A percentile compares a stretch with the other conserved stretches of the same genome.
Conservation (phyloP, 768 basidiomycete genomes). For the Lyophyllum decastes region DNA sequence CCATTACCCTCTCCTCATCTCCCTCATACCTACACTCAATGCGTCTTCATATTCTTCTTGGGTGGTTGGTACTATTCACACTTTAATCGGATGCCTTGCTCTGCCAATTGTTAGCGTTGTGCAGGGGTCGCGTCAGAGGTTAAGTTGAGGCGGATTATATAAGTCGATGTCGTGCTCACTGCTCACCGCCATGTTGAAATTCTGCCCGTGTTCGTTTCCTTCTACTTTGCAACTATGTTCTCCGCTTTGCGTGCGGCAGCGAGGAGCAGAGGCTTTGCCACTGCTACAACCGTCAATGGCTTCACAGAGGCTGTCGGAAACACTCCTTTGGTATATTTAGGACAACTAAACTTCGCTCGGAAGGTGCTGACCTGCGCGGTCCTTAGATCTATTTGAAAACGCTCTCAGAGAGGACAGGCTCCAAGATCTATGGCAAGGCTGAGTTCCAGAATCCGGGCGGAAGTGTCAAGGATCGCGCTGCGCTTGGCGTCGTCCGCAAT, state of each 20-base stretch:
- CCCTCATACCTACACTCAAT: constrained; percentile 24
- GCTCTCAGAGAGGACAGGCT: constrained; percentile 82
- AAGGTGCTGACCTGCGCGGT: constrained; percentile 1
- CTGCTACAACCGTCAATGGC: constrained; percentile 59
- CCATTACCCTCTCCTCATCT: constrained; percentile 20
- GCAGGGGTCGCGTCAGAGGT: neutral
- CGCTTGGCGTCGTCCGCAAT: constrained; percentile 81
- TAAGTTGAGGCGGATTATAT: constrained; percentile 24
- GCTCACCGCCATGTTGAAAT: constrained; percentile 11
- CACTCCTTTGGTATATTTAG: constrained; percentile 77
- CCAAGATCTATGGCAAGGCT: constrained; percentile 89
- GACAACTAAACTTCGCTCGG: neutral
- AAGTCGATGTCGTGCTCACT: constrained; percentile 40
- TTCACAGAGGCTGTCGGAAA: constrained; percentile 91
- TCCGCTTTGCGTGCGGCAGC: constrained; percentile 29
- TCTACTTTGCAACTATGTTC: constrained; percentile 32
- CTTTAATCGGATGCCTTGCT: constrained; percentile 17
- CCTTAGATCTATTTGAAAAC: constrained; percentile 78
- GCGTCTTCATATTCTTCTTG: constrained; percentile 20
- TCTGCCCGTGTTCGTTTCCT: constrained; percentile 3
- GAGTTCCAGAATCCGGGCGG: constrained; percentile 99
- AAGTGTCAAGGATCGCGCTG: constrained; percentile 96
- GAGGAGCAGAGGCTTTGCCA: constrained; percentile 35
- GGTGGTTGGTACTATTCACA: constrained; percentile 27
- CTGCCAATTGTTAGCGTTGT: constrained; percentile 2